Percentiles rank a stretch among this genome's conserved stretches.
phyloP scores from a whole-genome alignment of 306 rosid species.

The Fragaria ananassa region DNA sequence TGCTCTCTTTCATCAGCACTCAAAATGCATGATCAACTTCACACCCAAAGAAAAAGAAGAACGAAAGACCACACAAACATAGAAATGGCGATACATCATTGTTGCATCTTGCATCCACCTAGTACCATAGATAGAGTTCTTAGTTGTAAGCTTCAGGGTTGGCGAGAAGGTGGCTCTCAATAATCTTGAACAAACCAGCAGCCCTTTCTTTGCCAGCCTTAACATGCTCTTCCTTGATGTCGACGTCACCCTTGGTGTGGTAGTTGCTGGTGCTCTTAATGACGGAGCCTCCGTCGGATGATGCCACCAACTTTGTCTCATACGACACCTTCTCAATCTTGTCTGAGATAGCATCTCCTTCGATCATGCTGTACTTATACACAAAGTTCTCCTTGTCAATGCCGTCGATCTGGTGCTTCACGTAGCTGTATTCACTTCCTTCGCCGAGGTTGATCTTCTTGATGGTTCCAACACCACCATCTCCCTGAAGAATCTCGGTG shows the following conservation, averaged over 20 bases:
- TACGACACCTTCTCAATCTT: conserved; percentile 34
- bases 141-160: conserved; percentile 30
- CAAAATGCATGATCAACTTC: neutral
- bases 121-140: neutral
- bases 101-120: neutral
- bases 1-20: neutral
- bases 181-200: neutral
- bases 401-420: conserved; percentile 31
- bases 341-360: conserved; percentile 35
- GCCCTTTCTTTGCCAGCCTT: neutral
- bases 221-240: conserved; percentile 9
- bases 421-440: conserved; percentile 17
- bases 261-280: conserved; percentile 27
- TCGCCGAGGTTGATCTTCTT: conserved; percentile 28
- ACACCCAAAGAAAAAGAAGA: neutral
- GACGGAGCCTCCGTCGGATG: conserved; percentile 37
- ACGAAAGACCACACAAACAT: neutral
- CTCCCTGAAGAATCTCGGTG: conserved; percentile 27
- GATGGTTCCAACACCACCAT: conserved; percentile 52
- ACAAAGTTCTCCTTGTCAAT: conserved; percentile 31
- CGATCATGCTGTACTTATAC: conserved; percentile 36
- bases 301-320: too few relatives aligned
- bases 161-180: neutral
- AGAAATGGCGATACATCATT: neutral
- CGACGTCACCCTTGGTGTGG: conserved; percentile 30